These are phyloP conservation scores for Verticillium klebahnii DNA, from an alignment of 2,329 filamentous ascomycete genomes.

Conservation along the genomic window DNA sequence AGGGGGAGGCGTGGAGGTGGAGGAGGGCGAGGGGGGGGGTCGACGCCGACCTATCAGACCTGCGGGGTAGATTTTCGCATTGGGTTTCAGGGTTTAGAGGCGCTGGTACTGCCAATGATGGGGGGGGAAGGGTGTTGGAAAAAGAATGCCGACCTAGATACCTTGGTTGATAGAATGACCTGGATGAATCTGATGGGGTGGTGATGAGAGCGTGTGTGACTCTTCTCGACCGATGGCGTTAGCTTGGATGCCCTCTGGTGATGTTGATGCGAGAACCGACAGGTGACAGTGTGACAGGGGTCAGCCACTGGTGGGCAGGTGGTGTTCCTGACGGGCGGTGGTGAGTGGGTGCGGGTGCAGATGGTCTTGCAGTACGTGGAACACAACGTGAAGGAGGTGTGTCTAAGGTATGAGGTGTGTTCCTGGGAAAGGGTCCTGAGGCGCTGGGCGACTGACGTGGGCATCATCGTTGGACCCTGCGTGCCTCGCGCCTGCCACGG, in stretches of 20 bases:
- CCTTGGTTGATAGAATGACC: not conserved
- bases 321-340: no score
- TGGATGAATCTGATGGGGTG: not conserved
- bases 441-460: not conserved
- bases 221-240: not conserved
- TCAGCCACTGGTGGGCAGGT: not conserved
- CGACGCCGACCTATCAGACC: conserved; percentile 10
- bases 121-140: not conserved
- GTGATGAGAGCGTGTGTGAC: not conserved
- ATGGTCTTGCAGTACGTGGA: not conserved
- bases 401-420: not conserved
- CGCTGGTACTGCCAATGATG: not conserved
- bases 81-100: conserved; percentile 7
- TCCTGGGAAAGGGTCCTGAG: not conserved
- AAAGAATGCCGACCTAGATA: not conserved
- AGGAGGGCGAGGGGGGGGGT: conserved; percentile 3
- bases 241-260: not conserved
- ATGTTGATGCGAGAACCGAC: not conserved
- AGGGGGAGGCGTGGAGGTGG: not conserved
- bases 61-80: conserved; percentile 3
- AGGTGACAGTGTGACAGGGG: not conserved
- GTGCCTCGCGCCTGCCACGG: not conserved
- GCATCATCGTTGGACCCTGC: not conserved
- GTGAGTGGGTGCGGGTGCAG: not conserved
- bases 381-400: not conserved